These are phyloP conservation scores for Pseudogymnoascus sp. DNA, from an alignment of 2,329 filamentous ascomycete genomes.

Conservation along the genomic window DNA sequence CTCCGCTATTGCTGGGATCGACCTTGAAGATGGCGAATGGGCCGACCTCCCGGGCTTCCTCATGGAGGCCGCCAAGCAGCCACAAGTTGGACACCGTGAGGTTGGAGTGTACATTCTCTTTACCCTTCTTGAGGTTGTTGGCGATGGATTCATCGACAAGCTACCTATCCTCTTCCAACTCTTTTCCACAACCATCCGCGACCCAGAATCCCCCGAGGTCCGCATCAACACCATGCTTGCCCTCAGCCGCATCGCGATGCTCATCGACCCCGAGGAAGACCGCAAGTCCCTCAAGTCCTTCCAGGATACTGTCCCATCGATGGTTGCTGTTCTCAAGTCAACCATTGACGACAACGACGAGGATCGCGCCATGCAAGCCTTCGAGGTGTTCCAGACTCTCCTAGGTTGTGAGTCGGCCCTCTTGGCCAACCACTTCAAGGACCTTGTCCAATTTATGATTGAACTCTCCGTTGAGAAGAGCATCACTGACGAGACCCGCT, in stretches of 20 bases:
- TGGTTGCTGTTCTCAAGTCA: slow-evolving; percentile 85
- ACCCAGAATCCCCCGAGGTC: slow-evolving; percentile 85
- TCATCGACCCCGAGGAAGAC: slow-evolving; percentile 84
- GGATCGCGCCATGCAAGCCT: slow-evolving; percentile 81
- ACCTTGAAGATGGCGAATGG: slow-evolving; percentile 85
- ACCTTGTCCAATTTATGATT: slow-evolving; percentile 91
- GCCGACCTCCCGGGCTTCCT: slow-evolving; percentile 72
- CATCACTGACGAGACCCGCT: slow-evolving; percentile 76
- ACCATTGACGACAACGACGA: slow-evolving; percentile 76
- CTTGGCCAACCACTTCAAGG: slow-evolving; percentile 77
- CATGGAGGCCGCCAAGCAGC: slow-evolving; percentile 69
- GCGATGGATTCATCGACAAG: slow-evolving; percentile 77
- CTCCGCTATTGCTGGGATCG: slow-evolving; percentile 76
- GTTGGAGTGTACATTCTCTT: slow-evolving; percentile 91
- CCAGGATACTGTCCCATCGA: slow-evolving; percentile 73
- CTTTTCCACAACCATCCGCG: slow-evolving; percentile 81
- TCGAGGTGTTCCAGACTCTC: slow-evolving; percentile 95
- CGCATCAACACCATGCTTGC: slow-evolving; percentile 91
- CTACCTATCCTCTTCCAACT: slow-evolving; percentile 72
- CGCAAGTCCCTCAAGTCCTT: slow-evolving; percentile 65
- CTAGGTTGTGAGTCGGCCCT: slow-evolving; percentile 83
- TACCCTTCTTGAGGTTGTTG: slow-evolving; percentile 82
- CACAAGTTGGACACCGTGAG: slow-evolving; percentile 72
- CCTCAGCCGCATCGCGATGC: slow-evolving; percentile 78
- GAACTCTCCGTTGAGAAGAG: slow-evolving; percentile 71